Percentiles rank a stretch among this genome's conserved stretches.
Conservation (phyloP, 2,329 filamentous ascomycete species). For the Fonsecaea erecta region DNA sequence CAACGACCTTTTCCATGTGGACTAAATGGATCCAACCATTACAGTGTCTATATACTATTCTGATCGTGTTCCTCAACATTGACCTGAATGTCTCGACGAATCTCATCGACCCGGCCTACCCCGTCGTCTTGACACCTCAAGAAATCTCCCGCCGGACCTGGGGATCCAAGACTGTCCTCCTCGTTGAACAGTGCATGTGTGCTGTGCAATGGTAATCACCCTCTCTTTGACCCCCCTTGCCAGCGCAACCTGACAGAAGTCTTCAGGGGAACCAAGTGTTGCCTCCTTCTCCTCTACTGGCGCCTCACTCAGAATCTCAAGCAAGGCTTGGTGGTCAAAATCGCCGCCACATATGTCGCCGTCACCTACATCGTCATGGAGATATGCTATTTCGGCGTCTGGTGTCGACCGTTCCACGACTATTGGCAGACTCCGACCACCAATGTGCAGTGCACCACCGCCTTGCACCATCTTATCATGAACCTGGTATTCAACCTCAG, state of each 20-base stretch:
- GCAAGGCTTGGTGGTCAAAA: slow-evolving; percentile 43
- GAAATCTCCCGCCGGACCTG: slow-evolving; percentile 51
- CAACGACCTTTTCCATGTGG: neutral
- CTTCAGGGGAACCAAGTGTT: slow-evolving; percentile 53
- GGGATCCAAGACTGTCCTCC: slow-evolving; percentile 61
- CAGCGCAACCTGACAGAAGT: neutral
- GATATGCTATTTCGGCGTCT: slow-evolving; percentile 58
- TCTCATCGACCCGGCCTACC: slow-evolving; percentile 47
- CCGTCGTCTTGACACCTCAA: slow-evolving; percentile 51
- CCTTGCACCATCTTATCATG: slow-evolving; percentile 55
- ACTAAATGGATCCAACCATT: neutral
- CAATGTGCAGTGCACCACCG: slow-evolving; percentile 52
- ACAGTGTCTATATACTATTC: slow-evolving; percentile 46
- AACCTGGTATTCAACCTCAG: slow-evolving; percentile 55
- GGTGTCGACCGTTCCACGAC: slow-evolving; percentile 58
- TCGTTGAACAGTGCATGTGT: slow-evolving; percentile 59
- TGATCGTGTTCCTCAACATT: slow-evolving; percentile 52
- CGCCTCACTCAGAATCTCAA: slow-evolving; percentile 54
- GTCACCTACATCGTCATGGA: slow-evolving; percentile 56
- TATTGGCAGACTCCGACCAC: slow-evolving; percentile 59
- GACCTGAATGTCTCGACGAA: slow-evolving; percentile 52
- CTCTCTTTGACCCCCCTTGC: neutral
- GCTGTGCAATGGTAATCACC: slow-evolving; percentile 51
- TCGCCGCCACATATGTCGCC: slow-evolving; percentile 52
- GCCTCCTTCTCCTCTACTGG: slow-evolving; percentile 58